Percentiles rank a stretch among this genome's conserved stretches.
These are phyloP conservation scores for Immersiella caudata DNA, from an alignment of 495 filamentous ascomycete genomes.

Conservation along the genomic window DNA sequence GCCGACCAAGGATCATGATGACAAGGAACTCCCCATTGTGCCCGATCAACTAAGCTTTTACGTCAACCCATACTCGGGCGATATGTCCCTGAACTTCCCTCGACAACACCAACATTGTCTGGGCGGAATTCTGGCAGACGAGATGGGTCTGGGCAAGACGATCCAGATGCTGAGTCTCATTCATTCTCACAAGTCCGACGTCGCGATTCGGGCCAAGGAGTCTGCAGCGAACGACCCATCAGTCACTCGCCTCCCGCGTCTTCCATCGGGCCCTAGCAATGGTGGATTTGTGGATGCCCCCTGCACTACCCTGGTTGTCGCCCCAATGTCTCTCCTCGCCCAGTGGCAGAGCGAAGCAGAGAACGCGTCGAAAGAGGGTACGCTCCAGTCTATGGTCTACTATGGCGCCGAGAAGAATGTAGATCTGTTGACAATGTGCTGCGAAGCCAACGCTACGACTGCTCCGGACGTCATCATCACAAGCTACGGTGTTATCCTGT, in stretches of 20 bases:
- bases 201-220: constrained; percentile 62
- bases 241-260: constrained; percentile 53
- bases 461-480: constrained; percentile 92
- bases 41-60: constrained; percentile 75
- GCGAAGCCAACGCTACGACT: constrained; percentile 66
- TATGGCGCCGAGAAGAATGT: constrained; percentile 83
- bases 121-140: constrained; percentile 91
- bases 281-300: constrained; percentile 66
- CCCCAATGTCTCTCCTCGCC: constrained; percentile 88
- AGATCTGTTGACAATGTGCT: constrained; percentile 77
- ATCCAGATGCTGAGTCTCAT: constrained; percentile 97
- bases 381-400: constrained; percentile 82
- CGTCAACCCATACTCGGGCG: constrained; percentile 94
- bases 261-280: constrained; percentile 52
- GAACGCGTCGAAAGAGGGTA: constrained; percentile 80
- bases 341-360: constrained; percentile 97
- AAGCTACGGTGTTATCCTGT: constrained; percentile 91
- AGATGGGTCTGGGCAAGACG: constrained; percentile 90
- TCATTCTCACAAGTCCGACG: constrained; percentile 75
- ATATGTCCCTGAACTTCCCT: constrained; percentile 90
- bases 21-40: constrained; percentile 67
- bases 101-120: constrained; percentile 92
- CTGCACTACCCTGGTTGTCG: constrained; percentile 90
- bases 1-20: constrained; percentile 87
- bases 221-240: constrained; percentile 35